Evolutionary conservation across 768 basidiomycete genomes (phyloP), one percentile per base, ranked within the genome.

Genomic region (Trametes gibbosa): DNA sequence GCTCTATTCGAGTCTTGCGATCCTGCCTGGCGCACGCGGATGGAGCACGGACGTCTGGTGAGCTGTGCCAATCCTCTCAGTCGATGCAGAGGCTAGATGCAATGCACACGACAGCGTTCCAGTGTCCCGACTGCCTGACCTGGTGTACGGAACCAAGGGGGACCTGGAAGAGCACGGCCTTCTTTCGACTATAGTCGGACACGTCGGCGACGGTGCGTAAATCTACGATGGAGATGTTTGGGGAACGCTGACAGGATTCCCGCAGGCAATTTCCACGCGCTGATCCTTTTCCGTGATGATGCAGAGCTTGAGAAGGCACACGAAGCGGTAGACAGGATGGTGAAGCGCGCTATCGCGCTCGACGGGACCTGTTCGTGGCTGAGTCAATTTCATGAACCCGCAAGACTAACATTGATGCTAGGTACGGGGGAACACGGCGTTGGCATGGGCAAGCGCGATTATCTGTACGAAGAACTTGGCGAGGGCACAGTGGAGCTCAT

Each of bases 401-500:
- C 29, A 32, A 32, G 10, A 5, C 29, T 32, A 32, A 32, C 10
- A 10, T 5, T 32, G 5, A n/a, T 32, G 34, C 12, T 45, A 87
- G 86, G 85, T 64, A 88, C 86, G 0, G 90, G 90, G 3, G 92
- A 95, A 66, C 92, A 95, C 66, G 93, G 92, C 1, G 90, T 95
- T 7, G 93, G 92, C 0, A 76, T 94, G 10, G 92, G 92, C 5
- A 95, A 95, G 76, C 83, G 82, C 58, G 79, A 87, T 59, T 95
- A 87, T 68, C 78, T 97, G n/a, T 78, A 81, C 14, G 81, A 86
- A 40, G 95, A 97, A 68, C 79, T 97, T 0, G 94, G 95, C 0
- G 76, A 77, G 24, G 91, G 89, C 2, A 95, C 95, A 0, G 87
- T 96, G 9, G 80, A 81, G 49, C 70, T 95, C 24, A 95, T 96